Evolutionary conservation across 2,329 filamentous ascomycete genomes (phyloP), one percentile per base, ranked within the genome.

Genomic region (Emydomyces testavorans): DNA sequence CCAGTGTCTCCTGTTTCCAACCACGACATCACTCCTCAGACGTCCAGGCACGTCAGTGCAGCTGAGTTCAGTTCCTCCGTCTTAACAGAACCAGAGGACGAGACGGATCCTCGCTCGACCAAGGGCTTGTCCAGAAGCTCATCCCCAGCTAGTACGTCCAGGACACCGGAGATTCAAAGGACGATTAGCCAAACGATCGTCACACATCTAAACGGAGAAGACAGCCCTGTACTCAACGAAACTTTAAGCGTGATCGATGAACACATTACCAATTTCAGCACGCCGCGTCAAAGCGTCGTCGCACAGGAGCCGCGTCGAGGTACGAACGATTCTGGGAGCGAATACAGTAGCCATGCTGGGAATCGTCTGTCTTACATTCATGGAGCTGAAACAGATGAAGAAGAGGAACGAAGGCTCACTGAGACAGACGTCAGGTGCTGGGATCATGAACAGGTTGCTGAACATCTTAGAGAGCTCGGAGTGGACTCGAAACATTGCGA

Each of bases 161-260:
- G 67, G 35, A 57, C 62, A 6, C 60, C 62, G 23, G 60, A 62
- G 38, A 65, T 70, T 20, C 69, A 71, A 51, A 63, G 67, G 46
- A 65, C 66, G 34, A 66, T 73, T 51, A 62, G 66, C 49, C 62
- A 71, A 51, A 63, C 68, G 38, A 61, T 77, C 41, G 66, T 70
- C 48, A 70, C 70, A 51, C 71, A 79, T 56, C 70, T 66, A 36
- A 65, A 69, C 56, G 62, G 71, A 15, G 71, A 79, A 56, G 77
- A 80, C 46, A 84, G 80, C 60, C 83, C 85, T 8, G 89, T 95
- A 42, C 83, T 96, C 72, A 88, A 89, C 62, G 89, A 96, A 64
- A 95, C 90, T 0, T 70, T 96, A 44, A 94, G 88, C 60, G 90
- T 96, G 50, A 96, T 96, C 58, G 83, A 96, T 63, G 90, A 96